Evolutionary conservation across 331 rosid genomes (phyloP).

Genomic region (Dryas integrifolia): DNA sequence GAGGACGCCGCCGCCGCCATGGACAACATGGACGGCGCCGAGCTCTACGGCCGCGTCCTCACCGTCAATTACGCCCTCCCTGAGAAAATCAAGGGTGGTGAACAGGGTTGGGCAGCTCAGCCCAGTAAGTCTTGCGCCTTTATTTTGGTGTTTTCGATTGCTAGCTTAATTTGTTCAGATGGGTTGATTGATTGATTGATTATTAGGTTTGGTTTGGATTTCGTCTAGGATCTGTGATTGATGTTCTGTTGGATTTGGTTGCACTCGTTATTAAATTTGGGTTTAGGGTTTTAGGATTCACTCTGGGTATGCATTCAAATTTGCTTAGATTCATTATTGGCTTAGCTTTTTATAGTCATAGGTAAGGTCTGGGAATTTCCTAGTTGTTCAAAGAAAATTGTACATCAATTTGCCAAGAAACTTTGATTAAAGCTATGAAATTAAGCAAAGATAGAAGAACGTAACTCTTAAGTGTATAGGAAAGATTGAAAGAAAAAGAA

Average conservation of each 20-base stretch:
- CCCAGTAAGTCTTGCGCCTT: constrained; percentile 48
- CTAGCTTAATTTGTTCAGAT: neutral
- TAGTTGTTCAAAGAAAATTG: neutral
- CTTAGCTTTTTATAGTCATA: neutral
- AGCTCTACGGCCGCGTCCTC: constrained; percentile 93
- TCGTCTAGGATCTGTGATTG: neutral
- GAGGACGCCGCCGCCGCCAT: constrained; percentile 96
- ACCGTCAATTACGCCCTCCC: constrained; percentile 95
- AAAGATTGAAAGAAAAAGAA: neutral
- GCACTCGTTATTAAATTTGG: neutral
- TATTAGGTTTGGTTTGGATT: neutral
- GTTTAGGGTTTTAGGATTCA: constrained; percentile 21
- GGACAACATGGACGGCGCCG: constrained; percentile 98
- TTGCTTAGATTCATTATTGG: neutral
- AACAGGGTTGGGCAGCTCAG: constrained; percentile 99
- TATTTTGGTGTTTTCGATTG: neutral
- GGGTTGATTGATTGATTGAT: neutral
- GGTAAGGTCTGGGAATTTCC: neutral
- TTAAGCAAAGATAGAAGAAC: neutral
- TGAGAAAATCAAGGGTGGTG: constrained; percentile 88
- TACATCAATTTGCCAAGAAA: neutral
- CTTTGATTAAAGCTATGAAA: neutral
- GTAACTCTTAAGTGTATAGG: neutral
- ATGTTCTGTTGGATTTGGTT: neutral
- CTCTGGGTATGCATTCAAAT: neutral